Evolutionary conservation across 192 early-diverging fungal genomes (phyloP).

Genomic region (Gamsiella multidivaricata): DNA sequence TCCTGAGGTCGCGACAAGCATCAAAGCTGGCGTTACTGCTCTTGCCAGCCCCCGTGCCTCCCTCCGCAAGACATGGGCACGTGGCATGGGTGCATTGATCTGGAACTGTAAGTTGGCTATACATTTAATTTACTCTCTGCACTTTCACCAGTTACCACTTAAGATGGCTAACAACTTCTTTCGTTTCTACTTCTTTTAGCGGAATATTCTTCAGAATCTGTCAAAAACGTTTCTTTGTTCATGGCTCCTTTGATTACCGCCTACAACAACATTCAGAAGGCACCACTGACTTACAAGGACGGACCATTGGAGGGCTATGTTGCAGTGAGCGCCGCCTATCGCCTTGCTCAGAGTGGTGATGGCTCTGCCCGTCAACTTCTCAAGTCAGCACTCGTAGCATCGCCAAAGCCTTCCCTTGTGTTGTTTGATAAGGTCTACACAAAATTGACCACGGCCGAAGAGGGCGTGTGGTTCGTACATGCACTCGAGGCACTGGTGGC

Average conservation of each 20-base stretch:
- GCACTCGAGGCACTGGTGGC: slow-evolving; percentile 62
- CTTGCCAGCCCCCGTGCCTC: slow-evolving; percentile 70
- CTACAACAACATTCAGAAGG: slow-evolving; percentile 68
- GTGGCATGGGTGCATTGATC: slow-evolving; percentile 66
- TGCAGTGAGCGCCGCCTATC: slow-evolving; percentile 63
- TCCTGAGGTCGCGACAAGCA: slow-evolving; percentile 54
- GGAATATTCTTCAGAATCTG: slow-evolving; percentile 24
- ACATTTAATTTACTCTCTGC: not conserved
- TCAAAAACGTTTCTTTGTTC: slow-evolving; percentile 46
- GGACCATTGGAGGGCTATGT: slow-evolving; percentile 75
- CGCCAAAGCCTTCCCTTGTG: slow-evolving; percentile 76
- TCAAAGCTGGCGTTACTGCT: slow-evolving; percentile 63
- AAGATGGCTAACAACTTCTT: no score
- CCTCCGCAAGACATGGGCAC: slow-evolving; percentile 74
- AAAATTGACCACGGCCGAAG: slow-evolving; percentile 70
- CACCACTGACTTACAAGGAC: slow-evolving; percentile 68
- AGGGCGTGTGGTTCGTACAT: slow-evolving; percentile 77
- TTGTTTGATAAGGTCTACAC: slow-evolving; percentile 87
- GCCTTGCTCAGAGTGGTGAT: slow-evolving; percentile 42
- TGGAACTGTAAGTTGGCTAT: slow-evolving; percentile 53
- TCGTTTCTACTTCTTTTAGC: slow-evolving; percentile 1
- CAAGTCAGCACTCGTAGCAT: slow-evolving; percentile 51
- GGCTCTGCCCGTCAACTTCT: slow-evolving; percentile 38
- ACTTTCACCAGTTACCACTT: no score
- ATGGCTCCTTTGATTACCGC: slow-evolving; percentile 60